Evolutionary conservation across 2,329 filamentous ascomycete species (phyloP), one percentile per base, ranked within the genome.

Genomic region (Arachnomyces sp.): DNA sequence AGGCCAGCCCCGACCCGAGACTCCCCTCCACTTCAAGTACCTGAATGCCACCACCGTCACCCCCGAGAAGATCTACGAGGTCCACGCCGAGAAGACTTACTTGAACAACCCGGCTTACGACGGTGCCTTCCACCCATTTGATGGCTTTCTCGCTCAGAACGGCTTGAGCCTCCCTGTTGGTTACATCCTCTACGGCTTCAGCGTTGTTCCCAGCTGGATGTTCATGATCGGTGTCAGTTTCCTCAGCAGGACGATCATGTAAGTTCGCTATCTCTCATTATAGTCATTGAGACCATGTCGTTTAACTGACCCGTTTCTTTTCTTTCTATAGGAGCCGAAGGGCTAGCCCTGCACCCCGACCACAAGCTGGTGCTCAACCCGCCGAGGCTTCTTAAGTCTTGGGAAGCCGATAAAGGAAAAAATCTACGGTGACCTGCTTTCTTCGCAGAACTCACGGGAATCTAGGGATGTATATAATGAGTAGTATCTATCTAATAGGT

Each of bases 211-310:
- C 2, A 78, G 72, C 51, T 82, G 78, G 78, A 53, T 73, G 43
- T 73, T 79, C 47, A 81, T 82, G 78, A 71, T 82, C 47, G 59
- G 67, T 31, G 73, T 82, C 58, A 76, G 71, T 39, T 74, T 81
- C 58, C 54, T 77, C 50, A 78, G 72, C 62, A 65, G 77, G 51
- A 71, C 68, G 9, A 64, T 81, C 56, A 80, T 81, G 77, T 78
- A 63, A 70, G 73, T 59, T 39, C 42, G 12, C 18, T 14, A 31
- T 15, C 33, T 28, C 20, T 31, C 13, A 13, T 7, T 35, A 9
- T 31, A 11, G 25, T 28, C 18, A 28, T 36, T 31, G n/a, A 36
- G 7, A 15, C 33, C 14, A 34, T 45, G 16, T 38, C 31, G 9
- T 25, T 25, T 25, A 9, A 25, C 20, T 25, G 9, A 25, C 20